Percentiles rank a stretch among this genome's conserved stretches.
These are phyloP conservation scores for Melampsora americana DNA, from an alignment of 1,284 basidiomycete genomes.

Conservation along the genomic window DNA sequence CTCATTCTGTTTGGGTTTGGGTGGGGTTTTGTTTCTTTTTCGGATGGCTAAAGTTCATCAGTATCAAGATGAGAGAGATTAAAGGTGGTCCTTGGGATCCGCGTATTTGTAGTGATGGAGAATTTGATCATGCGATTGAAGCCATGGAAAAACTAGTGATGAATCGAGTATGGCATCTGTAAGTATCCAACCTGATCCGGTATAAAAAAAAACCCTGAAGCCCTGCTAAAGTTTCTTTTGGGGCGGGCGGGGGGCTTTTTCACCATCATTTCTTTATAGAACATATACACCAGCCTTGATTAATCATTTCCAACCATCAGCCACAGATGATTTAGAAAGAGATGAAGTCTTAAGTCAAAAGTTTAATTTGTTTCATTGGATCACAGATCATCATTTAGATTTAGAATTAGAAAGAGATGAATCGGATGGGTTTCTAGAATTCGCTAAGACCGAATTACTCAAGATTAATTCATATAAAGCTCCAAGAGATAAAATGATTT, in stretches of 20 bases:
- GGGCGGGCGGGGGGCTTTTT: too few relatives aligned
- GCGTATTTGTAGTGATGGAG: conserved; percentile 60
- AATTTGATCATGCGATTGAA: conserved; percentile 95
- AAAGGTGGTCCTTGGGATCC: conserved; percentile 44
- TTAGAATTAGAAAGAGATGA: conserved; percentile 61
- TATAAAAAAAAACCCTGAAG: conserved; percentile 2
- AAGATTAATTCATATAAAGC: conserved; percentile 99
- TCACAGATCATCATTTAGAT: conserved; percentile 83
- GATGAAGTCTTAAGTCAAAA: conserved; percentile 86
- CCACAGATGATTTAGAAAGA: conserved; percentile 86
- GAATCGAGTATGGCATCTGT: conserved; percentile 80
- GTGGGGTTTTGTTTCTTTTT: conserved; percentile 44
- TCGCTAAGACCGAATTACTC: conserved; percentile 89
- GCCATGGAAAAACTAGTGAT: conserved; percentile 99
- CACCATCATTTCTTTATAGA: too few relatives aligned
- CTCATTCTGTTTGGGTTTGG: too few relatives aligned
- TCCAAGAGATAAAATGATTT: conserved; percentile 94
- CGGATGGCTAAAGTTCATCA: conserved; percentile 67
- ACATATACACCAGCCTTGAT: conserved; percentile 60
- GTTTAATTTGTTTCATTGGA: conserved; percentile 84
- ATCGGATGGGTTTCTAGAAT: conserved; percentile 77
- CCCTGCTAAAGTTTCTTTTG: too few relatives aligned
- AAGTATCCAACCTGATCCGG: conserved; percentile 15
- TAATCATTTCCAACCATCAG: conserved; percentile 60
- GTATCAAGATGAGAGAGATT: conserved; percentile 74